Base-by-base conservation (phyloP, 306 rosid genomes). In the Boehmeria nivea region DNA sequence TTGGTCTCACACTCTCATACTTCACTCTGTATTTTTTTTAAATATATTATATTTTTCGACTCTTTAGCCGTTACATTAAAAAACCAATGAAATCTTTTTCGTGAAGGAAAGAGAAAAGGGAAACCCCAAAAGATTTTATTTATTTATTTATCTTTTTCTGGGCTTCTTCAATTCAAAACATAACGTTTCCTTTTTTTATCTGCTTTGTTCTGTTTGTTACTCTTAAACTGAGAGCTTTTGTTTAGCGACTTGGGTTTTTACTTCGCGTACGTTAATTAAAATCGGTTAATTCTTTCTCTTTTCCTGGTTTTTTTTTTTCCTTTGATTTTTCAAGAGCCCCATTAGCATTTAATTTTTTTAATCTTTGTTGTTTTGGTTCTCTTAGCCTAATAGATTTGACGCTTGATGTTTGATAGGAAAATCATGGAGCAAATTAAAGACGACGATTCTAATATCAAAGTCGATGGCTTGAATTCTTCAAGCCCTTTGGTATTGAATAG, bases 371-470 rank as follows among this genome's bases (percentile, higher is more conserved):
- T 20, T 45, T 12, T 17, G 16, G 9, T 45, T 52, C 28, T n/a
- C n/a, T n/a, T n/a, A n/a, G n/a, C n/a, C n/a, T n/a, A n/a, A n/a
- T n/a, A n/a, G 43, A n/a, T 16, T 6, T 52, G 25, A 19, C 13
- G 12, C 49, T 39, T 48, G 57, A 66, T 54, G 66, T 60, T 66
- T 68, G 19, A 6, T 7, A 21, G 36, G 24, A 27, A 49, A 55
- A 36, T 46, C n/a, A 64, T 59, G 79, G 68, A 63, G 50, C 31
- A 52, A 45, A 60, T 31, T 34, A n/a, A 20, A 59, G 75, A 63
- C 15, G 0, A 24, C 49, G 53, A 27, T n/a, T n/a, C n/a, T n/a
- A n/a, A n/a, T n/a, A n/a, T n/a, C 54, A 23, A 14, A 15, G 40
- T 25, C 46, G 58, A 39, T 27, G 45, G 46, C 31, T 19, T 45